Conservation (phyloP, 2,329 filamentous ascomycete species). For the Stagonosporopsis tanaceti region DNA sequence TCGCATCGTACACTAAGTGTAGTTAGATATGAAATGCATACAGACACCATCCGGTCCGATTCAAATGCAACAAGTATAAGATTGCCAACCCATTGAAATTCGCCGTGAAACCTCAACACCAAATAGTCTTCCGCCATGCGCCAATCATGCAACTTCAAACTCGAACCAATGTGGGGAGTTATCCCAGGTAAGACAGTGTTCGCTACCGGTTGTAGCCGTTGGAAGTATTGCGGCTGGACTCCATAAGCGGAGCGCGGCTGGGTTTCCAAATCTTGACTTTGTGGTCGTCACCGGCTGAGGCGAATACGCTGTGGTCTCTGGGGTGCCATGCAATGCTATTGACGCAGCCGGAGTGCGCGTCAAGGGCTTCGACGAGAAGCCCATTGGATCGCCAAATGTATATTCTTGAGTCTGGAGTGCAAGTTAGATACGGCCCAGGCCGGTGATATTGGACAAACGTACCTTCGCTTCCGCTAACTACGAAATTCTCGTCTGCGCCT, state of each 20-base stretch:
- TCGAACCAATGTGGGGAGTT: not conserved
- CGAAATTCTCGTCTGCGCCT: conserved; percentile 89
- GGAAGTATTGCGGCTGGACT: conserved; percentile 13
- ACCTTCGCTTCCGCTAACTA: conserved; percentile 92
- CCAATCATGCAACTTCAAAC: conserved; percentile 14
- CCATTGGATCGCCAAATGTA: conserved; percentile 93
- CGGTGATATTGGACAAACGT: conserved; percentile 33
- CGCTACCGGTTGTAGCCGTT: conserved; percentile 36
- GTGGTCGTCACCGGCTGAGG: conserved; percentile 87
- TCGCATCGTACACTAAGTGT: conserved; percentile 8
- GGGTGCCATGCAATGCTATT: conserved; percentile 94
- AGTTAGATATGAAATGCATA: conserved; percentile 9
- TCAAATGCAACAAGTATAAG: conserved; percentile 10
- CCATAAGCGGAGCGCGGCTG: conserved; percentile 20
- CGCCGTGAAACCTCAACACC: conserved; percentile 1
- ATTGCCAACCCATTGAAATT: not conserved
- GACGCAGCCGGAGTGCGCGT: conserved; percentile 79
- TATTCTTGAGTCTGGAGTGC: conserved; percentile 68
- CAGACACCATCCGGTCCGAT: conserved; percentile 8
- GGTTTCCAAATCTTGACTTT: conserved; percentile 78
- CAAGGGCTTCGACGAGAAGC: conserved; percentile 75
- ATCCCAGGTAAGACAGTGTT: not conserved
- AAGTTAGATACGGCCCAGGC: not conserved
- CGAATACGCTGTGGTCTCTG: conserved; percentile 80
- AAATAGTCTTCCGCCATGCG: conserved; percentile 1